These are phyloP conservation scores for Canna indica DNA, from an alignment of 176 grass and related monocot genomes.

Conservation along the genomic window DNA sequence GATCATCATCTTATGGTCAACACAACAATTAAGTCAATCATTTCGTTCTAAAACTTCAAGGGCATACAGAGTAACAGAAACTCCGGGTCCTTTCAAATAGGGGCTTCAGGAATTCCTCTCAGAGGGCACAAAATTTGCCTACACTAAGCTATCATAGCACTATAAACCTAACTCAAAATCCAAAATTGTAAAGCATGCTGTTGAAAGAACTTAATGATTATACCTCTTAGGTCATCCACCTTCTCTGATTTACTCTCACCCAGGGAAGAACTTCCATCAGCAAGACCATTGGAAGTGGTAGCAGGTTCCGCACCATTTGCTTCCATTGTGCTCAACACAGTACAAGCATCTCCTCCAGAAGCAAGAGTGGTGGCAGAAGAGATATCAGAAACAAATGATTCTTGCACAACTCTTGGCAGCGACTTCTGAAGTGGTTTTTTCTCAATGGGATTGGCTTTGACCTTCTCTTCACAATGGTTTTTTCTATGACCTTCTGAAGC, in stretches of 20 bases:
- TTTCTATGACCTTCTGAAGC: too few species aligned
- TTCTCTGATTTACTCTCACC: slow-evolving; percentile 77
- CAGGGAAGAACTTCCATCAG: slow-evolving; percentile 53
- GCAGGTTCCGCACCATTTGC: slow-evolving; percentile 31
- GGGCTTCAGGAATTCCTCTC: background rate
- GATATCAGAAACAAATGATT: slow-evolving; percentile 68
- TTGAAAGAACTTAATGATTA: background rate
- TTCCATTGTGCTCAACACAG: slow-evolving; percentile 52
- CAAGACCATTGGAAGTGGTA: slow-evolving; percentile 28
- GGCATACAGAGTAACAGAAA: background rate
- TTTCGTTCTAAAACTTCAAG: background rate
- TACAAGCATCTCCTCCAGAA: slow-evolving; percentile 47
- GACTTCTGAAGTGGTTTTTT: slow-evolving; percentile 41
- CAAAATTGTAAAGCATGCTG: background rate
- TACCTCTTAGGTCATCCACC: slow-evolving; percentile 68
- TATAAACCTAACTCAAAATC: background rate
- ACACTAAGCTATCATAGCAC: background rate
- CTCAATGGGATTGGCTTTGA: slow-evolving; percentile 27
- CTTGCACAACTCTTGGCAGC: slow-evolving; percentile 25
- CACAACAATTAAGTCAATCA: background rate
- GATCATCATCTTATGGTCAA: background rate
- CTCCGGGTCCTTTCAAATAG: background rate
- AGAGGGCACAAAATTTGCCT: background rate
- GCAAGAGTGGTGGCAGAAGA: slow-evolving; percentile 65
- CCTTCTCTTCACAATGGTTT: slow-evolving; percentile 47